phyloP scores from a whole-genome alignment of 495 filamentous ascomycete species.

The Daldinia caldariorum region DNA sequence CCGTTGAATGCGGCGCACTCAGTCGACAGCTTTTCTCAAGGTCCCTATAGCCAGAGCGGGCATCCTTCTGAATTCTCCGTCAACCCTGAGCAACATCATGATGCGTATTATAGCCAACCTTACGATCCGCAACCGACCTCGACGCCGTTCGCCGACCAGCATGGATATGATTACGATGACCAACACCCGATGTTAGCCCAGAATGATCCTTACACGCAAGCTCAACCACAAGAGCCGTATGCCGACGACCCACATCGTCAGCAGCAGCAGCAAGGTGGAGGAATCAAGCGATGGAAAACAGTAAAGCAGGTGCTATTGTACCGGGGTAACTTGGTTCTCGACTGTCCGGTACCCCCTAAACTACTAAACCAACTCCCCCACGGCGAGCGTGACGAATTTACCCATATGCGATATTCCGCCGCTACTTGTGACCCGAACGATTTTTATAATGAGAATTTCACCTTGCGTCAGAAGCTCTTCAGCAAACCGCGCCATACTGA shows the following conservation, averaged over 20 bases:
- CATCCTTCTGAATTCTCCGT: conserved; percentile 73
- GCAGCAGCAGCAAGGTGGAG: conserved; percentile 66
- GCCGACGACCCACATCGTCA: conserved; percentile 60
- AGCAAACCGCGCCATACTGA: conserved; percentile 93
- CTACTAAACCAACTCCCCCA: conserved; percentile 87
- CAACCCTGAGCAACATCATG: conserved; percentile 83
- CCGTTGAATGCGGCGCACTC: conserved; percentile 69
- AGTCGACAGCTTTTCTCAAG: conserved; percentile 70
- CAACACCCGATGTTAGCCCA: conserved; percentile 61
- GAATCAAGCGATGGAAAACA: conserved; percentile 92
- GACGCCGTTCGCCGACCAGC: conserved; percentile 61
- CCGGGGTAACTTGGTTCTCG: conserved; percentile 95
- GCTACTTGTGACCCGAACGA: conserved; percentile 94
- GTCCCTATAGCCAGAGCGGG: conserved; percentile 75
- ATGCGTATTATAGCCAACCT: conserved; percentile 84
- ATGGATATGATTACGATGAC: conserved; percentile 63
- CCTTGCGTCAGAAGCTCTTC: conserved; percentile 92
- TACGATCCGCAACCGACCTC: conserved; percentile 70
- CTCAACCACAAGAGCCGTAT: conserved; percentile 56
- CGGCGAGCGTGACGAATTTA: conserved; percentile 95
- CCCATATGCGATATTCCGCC: conserved; percentile 97
- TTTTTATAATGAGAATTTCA: conserved; percentile 90
- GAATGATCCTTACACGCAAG: conserved; percentile 54
- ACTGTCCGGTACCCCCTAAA: conserved; percentile 93
- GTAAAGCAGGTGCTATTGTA: conserved; percentile 98